phyloP scores from a whole-genome alignment of 2,329 filamentous ascomycete genomes.

The Ploettnerulaceae sp. region DNA sequence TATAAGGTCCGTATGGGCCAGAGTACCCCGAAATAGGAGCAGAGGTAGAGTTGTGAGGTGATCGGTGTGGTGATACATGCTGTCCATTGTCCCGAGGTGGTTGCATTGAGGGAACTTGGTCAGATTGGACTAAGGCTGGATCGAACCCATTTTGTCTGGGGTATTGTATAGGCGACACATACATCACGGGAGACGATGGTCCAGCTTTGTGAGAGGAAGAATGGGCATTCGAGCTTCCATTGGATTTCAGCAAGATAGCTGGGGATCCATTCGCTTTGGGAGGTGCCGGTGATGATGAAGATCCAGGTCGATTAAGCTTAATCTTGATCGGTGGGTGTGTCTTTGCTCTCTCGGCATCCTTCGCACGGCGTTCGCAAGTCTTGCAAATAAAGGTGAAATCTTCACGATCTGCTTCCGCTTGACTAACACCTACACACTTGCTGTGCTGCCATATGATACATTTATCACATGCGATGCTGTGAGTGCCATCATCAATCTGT shows the following conservation, averaged over 20 bases:
- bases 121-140: not conserved
- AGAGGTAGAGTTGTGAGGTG: not conserved
- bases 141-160: not conserved
- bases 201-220: slow-evolving; percentile 18
- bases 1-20: slow-evolving; percentile 17
- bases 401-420: slow-evolving; percentile 73
- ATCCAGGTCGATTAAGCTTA: slow-evolving; percentile 47
- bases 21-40: slow-evolving; percentile 8
- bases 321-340: slow-evolving; percentile 54
- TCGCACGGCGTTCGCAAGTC: slow-evolving; percentile 66
- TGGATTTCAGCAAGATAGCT: slow-evolving; percentile 8
- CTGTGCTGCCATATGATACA: slow-evolving; percentile 98
- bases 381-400: slow-evolving; percentile 85
- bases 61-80: slow-evolving; percentile 7
- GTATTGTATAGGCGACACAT: slow-evolving; percentile 12
- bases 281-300: slow-evolving; percentile 39
- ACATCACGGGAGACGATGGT: slow-evolving; percentile 5
- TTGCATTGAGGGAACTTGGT: slow-evolving; percentile 2
- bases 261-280: slow-evolving; percentile 24
- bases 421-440: slow-evolving; percentile 76
- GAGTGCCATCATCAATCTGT: slow-evolving; percentile 88
- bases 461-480: slow-evolving; percentile 88
- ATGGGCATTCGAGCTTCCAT: slow-evolving; percentile 15
- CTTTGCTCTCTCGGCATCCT: slow-evolving; percentile 56
- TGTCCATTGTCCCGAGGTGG: slow-evolving; percentile 12